phyloP scores from a whole-genome alignment of 176 grass and related monocot species.

The Bothriochloa decipiens region DNA sequence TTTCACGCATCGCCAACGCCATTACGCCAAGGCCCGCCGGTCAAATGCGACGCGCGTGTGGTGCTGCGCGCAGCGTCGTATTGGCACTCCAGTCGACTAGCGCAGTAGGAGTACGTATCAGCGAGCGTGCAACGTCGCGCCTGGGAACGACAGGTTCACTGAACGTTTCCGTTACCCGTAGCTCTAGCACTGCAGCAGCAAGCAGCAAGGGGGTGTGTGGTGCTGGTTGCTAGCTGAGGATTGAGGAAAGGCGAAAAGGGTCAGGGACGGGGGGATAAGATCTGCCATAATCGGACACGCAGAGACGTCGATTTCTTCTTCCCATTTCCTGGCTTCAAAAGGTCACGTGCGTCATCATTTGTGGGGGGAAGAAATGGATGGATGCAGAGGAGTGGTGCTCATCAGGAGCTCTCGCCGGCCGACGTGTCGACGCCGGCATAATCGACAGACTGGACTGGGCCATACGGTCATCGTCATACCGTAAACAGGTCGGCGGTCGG shows the following conservation, averaged over 20 bases:
- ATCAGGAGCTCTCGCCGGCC: background rate
- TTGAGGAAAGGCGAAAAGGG: background rate
- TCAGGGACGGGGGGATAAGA: conserved; percentile 1
- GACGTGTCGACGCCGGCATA: conserved; percentile 31
- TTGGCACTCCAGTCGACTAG: background rate
- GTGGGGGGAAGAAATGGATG: background rate
- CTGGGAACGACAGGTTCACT: conserved; percentile 41
- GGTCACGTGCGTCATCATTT: conserved; percentile 33
- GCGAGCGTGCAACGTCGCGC: background rate
- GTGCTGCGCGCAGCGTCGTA: background rate
- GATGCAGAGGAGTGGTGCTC: background rate
- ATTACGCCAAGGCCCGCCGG: background rate
- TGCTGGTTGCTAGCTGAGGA: background rate
- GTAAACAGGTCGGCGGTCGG: conserved; percentile 9
- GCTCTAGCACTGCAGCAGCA: background rate
- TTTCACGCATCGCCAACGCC: background rate
- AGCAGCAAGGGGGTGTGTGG: background rate
- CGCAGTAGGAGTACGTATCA: background rate
- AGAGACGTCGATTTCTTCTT: background rate
- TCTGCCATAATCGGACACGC: conserved; percentile 14
- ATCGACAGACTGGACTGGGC: conserved; percentile 12
- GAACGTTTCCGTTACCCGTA: conserved; percentile 16
- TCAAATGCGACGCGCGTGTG: conserved; percentile 6
- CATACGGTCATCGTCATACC: conserved; percentile 18
- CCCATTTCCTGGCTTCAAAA: background rate